Evolutionary conservation across 345 rosid genomes (phyloP).

Genomic region (Euphorbia tirucalli): DNA sequence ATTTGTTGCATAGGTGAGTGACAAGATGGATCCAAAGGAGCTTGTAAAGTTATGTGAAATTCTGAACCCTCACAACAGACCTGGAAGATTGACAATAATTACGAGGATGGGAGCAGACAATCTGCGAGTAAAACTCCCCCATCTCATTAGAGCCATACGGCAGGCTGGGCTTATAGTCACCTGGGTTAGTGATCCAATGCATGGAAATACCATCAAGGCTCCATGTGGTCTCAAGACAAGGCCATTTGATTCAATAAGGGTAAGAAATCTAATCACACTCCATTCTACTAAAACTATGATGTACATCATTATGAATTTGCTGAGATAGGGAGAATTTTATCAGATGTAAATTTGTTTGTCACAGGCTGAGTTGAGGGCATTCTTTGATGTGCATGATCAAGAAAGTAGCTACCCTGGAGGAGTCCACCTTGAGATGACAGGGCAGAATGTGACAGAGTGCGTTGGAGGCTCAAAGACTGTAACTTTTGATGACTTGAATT

Average conservation of each 20-base stretch:
- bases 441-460: slow-evolving; percentile 62
- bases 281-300: neutral
- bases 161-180: slow-evolving; percentile 66
- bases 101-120: slow-evolving; percentile 71
- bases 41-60: slow-evolving; percentile 53
- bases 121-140: slow-evolving; percentile 59
- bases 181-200: slow-evolving; percentile 77
- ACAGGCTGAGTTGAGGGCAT: slow-evolving; percentile 56
- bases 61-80: slow-evolving; percentile 57
- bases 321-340: too few species aligned
- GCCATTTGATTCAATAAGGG: slow-evolving; percentile 54
- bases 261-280: slow-evolving; percentile 1
- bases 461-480: slow-evolving; percentile 54
- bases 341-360: neutral
- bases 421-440: slow-evolving; percentile 58
- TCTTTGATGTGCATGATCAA: slow-evolving; percentile 62
- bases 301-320: too few species aligned
- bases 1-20: slow-evolving; percentile 43
- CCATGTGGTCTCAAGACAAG: slow-evolving; percentile 63
- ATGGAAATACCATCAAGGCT: slow-evolving; percentile 63
- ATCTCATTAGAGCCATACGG: slow-evolving; percentile 53
- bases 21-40: slow-evolving; percentile 63
- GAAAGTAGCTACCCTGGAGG: slow-evolving; percentile 63
- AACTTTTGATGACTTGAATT: slow-evolving; percentile 53
- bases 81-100: slow-evolving; percentile 56